A percentile compares a stretch with the other conserved stretches of the same genome.
These are phyloP conservation scores for Malassezia furfur DNA, from an alignment of 1,284 basidiomycete genomes.

Conservation along the genomic window DNA sequence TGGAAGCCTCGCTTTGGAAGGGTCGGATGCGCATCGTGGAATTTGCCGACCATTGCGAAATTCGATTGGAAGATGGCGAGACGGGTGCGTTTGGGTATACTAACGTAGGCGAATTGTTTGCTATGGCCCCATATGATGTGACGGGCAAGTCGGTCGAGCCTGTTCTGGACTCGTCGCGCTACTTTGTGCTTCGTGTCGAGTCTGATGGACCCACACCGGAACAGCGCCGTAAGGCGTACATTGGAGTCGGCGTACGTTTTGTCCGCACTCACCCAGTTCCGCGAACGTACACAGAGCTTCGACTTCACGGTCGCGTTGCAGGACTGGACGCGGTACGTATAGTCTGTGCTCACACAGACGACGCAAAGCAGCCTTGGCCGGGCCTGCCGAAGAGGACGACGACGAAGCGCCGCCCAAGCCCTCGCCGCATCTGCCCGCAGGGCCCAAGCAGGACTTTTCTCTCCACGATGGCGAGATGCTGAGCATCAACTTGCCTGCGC, in stretches of 20 bases:
- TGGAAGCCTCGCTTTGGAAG: conserved; percentile 73
- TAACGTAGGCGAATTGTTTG: conserved; percentile 61
- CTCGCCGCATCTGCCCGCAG: conserved; percentile 51
- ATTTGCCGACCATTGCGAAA: conserved; percentile 49
- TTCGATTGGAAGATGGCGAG: conserved; percentile 37
- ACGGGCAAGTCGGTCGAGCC: conserved; percentile 75
- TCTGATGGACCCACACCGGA: conserved; percentile 26
- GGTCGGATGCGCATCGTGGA: conserved; percentile 76
- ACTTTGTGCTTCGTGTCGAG: conserved; percentile 82
- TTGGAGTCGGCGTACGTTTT: conserved; percentile 42
- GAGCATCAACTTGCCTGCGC: conserved; percentile 47
- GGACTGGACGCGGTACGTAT: conserved; percentile 74
- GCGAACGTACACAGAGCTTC: conserved; percentile 39
- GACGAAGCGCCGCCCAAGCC: conserved; percentile 17
- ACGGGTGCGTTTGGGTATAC: conserved; percentile 40
- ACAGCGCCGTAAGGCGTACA: conserved; percentile 36
- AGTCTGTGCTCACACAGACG: conserved; percentile 20
- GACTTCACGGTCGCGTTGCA: conserved; percentile 62
- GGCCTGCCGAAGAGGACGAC: conserved; percentile 9
- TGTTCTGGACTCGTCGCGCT: conserved; percentile 87
- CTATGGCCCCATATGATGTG: conserved; percentile 75
- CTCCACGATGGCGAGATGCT: conserved; percentile 95
- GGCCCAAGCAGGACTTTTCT: conserved; percentile 82
- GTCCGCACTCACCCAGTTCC: conserved; percentile 25
- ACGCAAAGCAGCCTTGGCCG: conserved; percentile 25